Base-by-base conservation (phyloP, 2,329 filamentous ascomycete species). In the Sclerotinia sclerotiorum region DNA sequence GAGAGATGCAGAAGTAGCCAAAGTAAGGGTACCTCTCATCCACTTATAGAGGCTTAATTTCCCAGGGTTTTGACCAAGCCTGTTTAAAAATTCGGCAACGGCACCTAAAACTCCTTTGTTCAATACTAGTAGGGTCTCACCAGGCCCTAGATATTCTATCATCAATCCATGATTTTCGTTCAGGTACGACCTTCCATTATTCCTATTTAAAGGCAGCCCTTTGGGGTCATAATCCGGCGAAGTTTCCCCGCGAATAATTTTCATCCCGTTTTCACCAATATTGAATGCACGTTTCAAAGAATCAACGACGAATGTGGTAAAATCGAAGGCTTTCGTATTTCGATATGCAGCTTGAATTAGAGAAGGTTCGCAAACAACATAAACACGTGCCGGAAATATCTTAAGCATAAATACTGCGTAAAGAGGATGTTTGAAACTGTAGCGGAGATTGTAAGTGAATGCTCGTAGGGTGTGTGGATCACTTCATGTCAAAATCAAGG, bases 381-480 rank as follows among this genome's bases (percentile, higher is more conserved):
- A 85, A 39, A 83, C 75, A 51, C 81, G 80, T 44, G 78, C 75
- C 42, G 76, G 78, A 39, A 82, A 77, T 73, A 84, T 80, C 39
- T 79, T 80, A 5, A 85, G 74, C 0, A 83, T 83, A 63, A 80
- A 82, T 48, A 82, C 80, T 13, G 73, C 73, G 54, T 70, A 71
- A 70, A 70, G 1, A 67, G 74, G 55, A 19, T 71, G 46, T 75
- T 75, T 71, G 13, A 68, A 69, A 67, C 64, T 66, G 35, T 13
- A n/a, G 32, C 2, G 46, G 4, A 19, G 2, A 52, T 77, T 29
- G 57, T 60, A 60, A 60, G 68, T 66, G 74, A 69, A 46, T 21
- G 52, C 57, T 55, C 57, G 48, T 10, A n/a, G 46, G 48, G 2
- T 6, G 17, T n/a, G 11, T 24, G 42, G 8, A 49, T 46, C n/a